These are phyloP conservation scores for Chenopodium album DNA, from an alignment of 148 eudicot genomes.

Conservation along the genomic window DNA sequence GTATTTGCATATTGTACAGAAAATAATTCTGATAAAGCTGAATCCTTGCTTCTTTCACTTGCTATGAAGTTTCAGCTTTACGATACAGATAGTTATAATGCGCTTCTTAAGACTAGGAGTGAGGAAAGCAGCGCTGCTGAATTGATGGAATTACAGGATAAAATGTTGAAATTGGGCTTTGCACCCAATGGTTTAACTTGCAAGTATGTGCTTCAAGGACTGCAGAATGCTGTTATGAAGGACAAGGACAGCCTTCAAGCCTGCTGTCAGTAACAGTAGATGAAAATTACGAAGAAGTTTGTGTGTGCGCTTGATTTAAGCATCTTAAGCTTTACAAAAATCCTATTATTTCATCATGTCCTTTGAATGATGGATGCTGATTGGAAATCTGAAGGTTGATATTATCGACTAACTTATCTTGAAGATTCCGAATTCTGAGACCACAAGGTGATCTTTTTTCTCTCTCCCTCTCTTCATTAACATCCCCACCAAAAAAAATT, in stretches of 20 bases:
- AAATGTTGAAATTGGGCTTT: conserved; percentile 71
- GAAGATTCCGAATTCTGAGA: neutral
- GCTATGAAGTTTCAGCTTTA: conserved; percentile 50
- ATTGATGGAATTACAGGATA: conserved; percentile 66
- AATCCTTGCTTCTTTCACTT: conserved; percentile 45
- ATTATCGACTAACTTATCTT: neutral
- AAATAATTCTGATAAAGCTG: conserved; percentile 47
- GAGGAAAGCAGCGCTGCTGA: conserved; percentile 44
- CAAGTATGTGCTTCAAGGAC: conserved; percentile 59
- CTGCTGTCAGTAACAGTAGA: neutral
- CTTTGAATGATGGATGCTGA: neutral
- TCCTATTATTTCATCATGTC: neutral
- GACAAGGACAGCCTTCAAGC: conserved; percentile 13
- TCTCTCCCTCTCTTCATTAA: neutral
- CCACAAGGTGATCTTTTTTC: neutral
- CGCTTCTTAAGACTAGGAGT: conserved; percentile 44
- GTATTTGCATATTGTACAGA: conserved; percentile 54
- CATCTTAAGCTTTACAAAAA: neutral
- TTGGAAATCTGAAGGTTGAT: neutral
- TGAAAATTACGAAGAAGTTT: neutral
- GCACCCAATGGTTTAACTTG: conserved; percentile 58
- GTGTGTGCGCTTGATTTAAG: neutral
- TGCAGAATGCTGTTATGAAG: conserved; percentile 38
- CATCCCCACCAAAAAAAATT: no score
- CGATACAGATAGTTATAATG: conserved; percentile 61